These are phyloP conservation scores for Phytopythium ostracodes DNA, from an alignment of 352 stramenopile species.

Conservation along the genomic window DNA sequence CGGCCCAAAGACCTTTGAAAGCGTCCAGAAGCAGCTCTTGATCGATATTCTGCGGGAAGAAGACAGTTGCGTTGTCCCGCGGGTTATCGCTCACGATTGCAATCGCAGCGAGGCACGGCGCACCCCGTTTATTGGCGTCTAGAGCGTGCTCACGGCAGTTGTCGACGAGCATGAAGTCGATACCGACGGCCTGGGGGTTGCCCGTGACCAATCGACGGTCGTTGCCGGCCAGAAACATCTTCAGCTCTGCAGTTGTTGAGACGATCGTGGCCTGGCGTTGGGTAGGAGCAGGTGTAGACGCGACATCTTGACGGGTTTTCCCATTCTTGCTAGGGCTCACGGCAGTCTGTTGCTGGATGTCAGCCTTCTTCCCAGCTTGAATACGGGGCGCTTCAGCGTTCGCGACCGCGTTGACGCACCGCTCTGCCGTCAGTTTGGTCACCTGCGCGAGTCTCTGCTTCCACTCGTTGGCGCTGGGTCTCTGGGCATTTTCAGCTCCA, in stretches of 20 bases:
- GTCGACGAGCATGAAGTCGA: conserved; percentile 16
- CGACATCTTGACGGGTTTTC: neutral
- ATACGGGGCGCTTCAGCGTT: neutral
- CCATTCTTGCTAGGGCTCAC: neutral
- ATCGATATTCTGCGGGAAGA: neutral
- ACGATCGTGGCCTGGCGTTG: neutral
- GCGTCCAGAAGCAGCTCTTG: neutral
- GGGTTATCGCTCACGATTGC: neutral
- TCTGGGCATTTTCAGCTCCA: neutral
- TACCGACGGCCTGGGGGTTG: neutral
- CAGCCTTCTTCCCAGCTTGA: too few relatives aligned
- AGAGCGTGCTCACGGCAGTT: conserved; percentile 1
- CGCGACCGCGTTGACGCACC: neutral
- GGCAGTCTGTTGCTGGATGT: neutral
- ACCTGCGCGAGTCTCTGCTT: neutral
- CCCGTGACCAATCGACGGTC: neutral
- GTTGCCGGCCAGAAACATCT: neutral
- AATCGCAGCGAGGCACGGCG: neutral
- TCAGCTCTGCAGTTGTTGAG: neutral
- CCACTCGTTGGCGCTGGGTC: neutral
- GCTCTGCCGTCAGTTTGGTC: neutral
- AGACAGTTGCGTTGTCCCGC: neutral
- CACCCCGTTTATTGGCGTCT: neutral
- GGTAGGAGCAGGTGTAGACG: neutral
- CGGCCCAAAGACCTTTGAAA: neutral